A percentile compares a stretch with the other conserved stretches of the same genome.
Conservation (phyloP, 441 rosid genomes). For the Syzygium malaccense region DNA sequence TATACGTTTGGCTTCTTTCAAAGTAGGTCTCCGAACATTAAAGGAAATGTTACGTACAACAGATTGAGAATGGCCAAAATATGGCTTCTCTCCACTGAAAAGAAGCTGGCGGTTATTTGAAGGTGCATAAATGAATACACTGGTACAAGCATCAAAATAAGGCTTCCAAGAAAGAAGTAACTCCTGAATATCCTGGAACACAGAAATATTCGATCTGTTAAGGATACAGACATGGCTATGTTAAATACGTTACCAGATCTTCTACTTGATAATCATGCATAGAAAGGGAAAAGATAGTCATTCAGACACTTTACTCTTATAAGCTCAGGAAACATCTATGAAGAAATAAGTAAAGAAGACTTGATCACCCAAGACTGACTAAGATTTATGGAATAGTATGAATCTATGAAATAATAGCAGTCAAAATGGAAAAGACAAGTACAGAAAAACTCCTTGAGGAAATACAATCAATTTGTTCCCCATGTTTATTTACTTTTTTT, state of each 20-base stretch:
- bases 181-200: conserved; percentile 76
- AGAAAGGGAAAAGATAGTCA: not conserved
- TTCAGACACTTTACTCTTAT: not conserved
- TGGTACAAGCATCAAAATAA: conserved; percentile 71
- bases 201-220: not conserved
- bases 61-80: conserved; percentile 52
- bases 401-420: not conserved
- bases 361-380: not conserved
- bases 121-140: conserved; percentile 78
- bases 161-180: conserved; percentile 85
- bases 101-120: conserved; percentile 76
- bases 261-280: not conserved
- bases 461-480: not conserved
- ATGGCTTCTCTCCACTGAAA: conserved; percentile 61
- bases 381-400: not conserved
- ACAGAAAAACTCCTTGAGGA: not conserved
- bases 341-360: not conserved
- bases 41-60: conserved; percentile 52
- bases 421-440: not conserved
- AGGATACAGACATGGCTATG: not conserved
- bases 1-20: conserved; percentile 75
- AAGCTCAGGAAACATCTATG: not conserved
- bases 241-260: not conserved
- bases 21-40: conserved; percentile 77
- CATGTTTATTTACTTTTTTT: not conserved